phyloP scores from a whole-genome alignment of 176 grass and related monocot genomes.

The Musa acuminata region DNA sequence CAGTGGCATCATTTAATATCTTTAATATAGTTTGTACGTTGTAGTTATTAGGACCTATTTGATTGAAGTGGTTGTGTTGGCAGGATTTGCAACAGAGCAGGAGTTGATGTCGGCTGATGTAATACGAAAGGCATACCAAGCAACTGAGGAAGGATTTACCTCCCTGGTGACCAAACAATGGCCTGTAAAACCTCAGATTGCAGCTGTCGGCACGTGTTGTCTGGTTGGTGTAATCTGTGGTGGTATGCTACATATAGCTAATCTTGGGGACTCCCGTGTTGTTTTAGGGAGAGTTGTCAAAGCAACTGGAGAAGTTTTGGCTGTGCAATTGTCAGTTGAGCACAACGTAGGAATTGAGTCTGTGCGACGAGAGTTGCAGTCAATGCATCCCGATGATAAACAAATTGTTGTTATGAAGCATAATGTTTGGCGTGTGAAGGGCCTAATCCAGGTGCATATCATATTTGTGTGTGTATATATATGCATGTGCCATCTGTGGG shows the following conservation, averaged over 20 bases:
- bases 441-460: slow-evolving; percentile 64
- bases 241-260: too few relatives aligned
- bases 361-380: slow-evolving; percentile 7
- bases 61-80: not conserved
- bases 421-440: slow-evolving; percentile 48
- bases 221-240: too few relatives aligned
- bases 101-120: slow-evolving; percentile 27
- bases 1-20: too few relatives aligned
- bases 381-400: too few relatives aligned
- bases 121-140: too few relatives aligned
- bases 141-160: not conserved
- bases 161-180: slow-evolving; percentile 44
- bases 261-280: slow-evolving; percentile 40
- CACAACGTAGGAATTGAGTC: slow-evolving; percentile 79
- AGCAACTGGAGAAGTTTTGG: slow-evolving; percentile 16
- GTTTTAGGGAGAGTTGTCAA: slow-evolving; percentile 69
- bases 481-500: not conserved
- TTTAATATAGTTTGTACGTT: too few relatives aligned
- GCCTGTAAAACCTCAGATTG: too few relatives aligned
- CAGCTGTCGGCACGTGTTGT: too few relatives aligned
- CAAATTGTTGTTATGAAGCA: too few relatives aligned
- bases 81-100: slow-evolving; percentile 66
- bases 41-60: too few relatives aligned
- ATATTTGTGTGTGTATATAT: not conserved
- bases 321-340: slow-evolving; percentile 70